Evolutionary conservation across 2,329 filamentous ascomycete genomes (phyloP).

Genomic region (Pyrenophora teres): DNA sequence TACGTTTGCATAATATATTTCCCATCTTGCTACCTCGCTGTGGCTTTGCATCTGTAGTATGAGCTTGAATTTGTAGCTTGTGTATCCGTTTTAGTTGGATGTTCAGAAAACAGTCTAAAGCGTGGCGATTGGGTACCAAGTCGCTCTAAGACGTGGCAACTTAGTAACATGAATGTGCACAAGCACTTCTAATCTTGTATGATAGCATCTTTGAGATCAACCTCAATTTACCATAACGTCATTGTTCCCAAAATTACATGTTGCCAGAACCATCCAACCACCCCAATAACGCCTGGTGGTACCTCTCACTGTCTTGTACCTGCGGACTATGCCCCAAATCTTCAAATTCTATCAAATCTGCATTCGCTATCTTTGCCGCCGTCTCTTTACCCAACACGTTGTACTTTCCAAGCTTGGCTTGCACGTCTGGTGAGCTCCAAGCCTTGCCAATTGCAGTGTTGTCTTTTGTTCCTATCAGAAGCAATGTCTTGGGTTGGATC

Average conservation of each 20-base stretch:
- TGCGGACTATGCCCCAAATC: conserved; percentile 60
- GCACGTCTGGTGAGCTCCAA: conserved; percentile 48
- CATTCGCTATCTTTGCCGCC: conserved; percentile 51
- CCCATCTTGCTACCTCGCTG: no score
- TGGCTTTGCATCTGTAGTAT: no score
- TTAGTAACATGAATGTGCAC: neutral
- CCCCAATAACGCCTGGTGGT: conserved; percentile 53
- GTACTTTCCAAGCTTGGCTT: conserved; percentile 54
- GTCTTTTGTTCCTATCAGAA: conserved; percentile 59
- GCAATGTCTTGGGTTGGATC: conserved; percentile 53
- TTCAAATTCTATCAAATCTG: conserved; percentile 54
- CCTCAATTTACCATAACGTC: neutral
- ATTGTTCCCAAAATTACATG: neutral
- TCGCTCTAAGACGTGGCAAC: no score
- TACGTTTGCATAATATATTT: no score
- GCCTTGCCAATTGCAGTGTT: conserved; percentile 61
- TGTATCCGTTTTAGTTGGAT: no score
- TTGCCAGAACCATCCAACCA: conserved; percentile 47
- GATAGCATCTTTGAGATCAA: neutral
- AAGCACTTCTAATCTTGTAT: no score
- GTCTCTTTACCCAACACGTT: conserved; percentile 55
- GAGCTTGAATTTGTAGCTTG: neutral
- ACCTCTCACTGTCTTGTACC: conserved; percentile 56
- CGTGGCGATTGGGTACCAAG: no score
- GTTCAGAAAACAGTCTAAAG: no score